Conservation (phyloP, 345 rosid genomes). For the Gossypium stocksii region DNA sequence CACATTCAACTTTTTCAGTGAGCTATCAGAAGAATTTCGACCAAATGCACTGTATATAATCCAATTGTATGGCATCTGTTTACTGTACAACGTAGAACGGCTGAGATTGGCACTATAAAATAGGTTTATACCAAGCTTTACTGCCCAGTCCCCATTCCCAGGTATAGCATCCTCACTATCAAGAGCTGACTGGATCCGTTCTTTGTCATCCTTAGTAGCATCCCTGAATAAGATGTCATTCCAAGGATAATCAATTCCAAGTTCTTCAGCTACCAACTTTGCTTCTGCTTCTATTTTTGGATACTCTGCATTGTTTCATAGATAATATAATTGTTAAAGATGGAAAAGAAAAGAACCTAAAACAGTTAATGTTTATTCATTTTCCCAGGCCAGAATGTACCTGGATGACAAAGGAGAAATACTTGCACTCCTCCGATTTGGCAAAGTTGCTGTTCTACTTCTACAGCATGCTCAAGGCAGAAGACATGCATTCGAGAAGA, state of each 20-base stretch:
- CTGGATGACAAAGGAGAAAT: slow-evolving; percentile 88
- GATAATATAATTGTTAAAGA: background rate
- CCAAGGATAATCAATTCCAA: slow-evolving; percentile 57
- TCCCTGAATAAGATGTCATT: slow-evolving; percentile 50
- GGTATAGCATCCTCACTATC: slow-evolving; percentile 77
- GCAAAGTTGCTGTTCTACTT: slow-evolving; percentile 75
- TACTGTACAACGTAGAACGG: slow-evolving; percentile 76
- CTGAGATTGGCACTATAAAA: slow-evolving; percentile 83
- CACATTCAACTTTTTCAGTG: slow-evolving; percentile 35
- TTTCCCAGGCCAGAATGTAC: slow-evolving; percentile 28
- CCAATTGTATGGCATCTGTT: slow-evolving; percentile 94
- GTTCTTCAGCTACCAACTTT: slow-evolving; percentile 66
- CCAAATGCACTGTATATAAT: slow-evolving; percentile 84
- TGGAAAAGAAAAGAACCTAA: background rate
- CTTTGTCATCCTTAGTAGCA: slow-evolving; percentile 67
- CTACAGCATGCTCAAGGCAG: slow-evolving; percentile 96
- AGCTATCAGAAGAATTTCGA: slow-evolving; percentile 54
- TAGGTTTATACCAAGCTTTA: slow-evolving; percentile 81
- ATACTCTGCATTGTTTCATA: slow-evolving; percentile 62
- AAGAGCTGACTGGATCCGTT: slow-evolving; percentile 56
- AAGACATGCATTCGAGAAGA: slow-evolving; percentile 81
- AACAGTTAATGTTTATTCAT: background rate
- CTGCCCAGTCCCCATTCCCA: slow-evolving; percentile 92
- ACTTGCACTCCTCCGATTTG: slow-evolving; percentile 73
- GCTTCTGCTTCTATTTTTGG: slow-evolving; percentile 83